Base-by-base conservation (phyloP, 169 alveolate species). In the Plasmodium inui region DNA sequence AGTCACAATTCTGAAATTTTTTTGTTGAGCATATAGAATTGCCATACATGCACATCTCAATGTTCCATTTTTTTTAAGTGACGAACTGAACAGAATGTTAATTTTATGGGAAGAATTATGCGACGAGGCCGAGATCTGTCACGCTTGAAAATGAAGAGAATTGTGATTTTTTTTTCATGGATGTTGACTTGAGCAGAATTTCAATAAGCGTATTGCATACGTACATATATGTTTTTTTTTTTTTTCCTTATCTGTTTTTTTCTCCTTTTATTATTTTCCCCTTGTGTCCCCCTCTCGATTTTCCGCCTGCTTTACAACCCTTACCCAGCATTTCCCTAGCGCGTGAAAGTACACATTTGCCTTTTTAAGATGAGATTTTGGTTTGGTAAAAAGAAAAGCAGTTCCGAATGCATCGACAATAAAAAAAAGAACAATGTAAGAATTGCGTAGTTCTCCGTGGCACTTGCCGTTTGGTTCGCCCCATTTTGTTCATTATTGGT, bases 281-380 rank as follows among this genome's bases (percentile, higher is more conserved):
- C 71, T 82, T 32, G 8, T 26, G 22, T 28, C 53, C 10, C 26
- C 53, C 53, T 14, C 14, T 14, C 19, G 0, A 55, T 1, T 19
- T 82, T n/a, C 78, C 50, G 5, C 14, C 57, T 28, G 39, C 41
- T 55, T 82, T 46, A 50, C 57, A 50, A 50, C 50, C n/a, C 55
- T 19, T 67, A 37, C 26, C 19, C 28, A 41, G 41, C 4, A 9
- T 70, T 34, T 83, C 72, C 46, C 30, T 67, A 67, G 82, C 53
- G 82, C 37, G 10, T 67, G 67, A 32, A 61, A 41, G 26, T 79
- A 32, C 55, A 44, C 39, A 46, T 19, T 44, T 32, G 57, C 50
- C 55, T n/a, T 85, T 85, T 55, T 88, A 88, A 88, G 81, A 88
- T 88, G 94, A 88, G 89, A 80, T 88, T 88, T 88, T 88, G 94